Evolutionary conservation across 1,284 basidiomycete species (phyloP), one percentile per base, ranked within the genome.

Genomic region (Peniophora sp.): DNA sequence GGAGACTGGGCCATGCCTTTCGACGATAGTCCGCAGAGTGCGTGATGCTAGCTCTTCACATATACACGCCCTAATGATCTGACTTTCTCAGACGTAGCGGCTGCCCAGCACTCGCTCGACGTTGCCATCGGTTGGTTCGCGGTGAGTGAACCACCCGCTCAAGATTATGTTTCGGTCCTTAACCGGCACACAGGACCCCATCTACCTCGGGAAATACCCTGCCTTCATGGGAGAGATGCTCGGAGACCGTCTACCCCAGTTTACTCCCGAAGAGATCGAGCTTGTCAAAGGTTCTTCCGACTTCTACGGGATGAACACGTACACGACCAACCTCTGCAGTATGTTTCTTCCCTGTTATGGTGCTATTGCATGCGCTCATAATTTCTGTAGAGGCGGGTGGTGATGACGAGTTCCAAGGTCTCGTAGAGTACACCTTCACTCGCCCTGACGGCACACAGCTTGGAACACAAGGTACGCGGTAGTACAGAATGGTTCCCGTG

Each of bases 191-290:
- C 63, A 72, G 75, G 84, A 88, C 61, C 85, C 85, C 10, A 81
- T 88, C 54, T 87, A 86, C 64, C 79, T 83, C 57, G 87, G 87
- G 14, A 65, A 76, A 54, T 88, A 88, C 67, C 86, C 87, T 20
- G 67, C 66, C 12, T 81, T 76, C 55, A 74, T 90, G 68, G 72
- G 73, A 47, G 64, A 74, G 53, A 74, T 81, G 61, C 69, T 86
- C 32, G 80, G 81, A 24, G 76, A 78, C 52, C 77, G 84, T 39
- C 74, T 91, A 15, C 85, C 85, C 5, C 65, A 70, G 18, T 86
- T 88, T 58, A 81, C 83, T 1, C 58, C 69, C 3, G 82, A 81
- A 51, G 85, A 90, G 60, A 57, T 75, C 41, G 64, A 64, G 22
- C 65, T 88, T 41, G 79, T 90, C 51, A 78, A 79, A 54, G 85